Base-by-base conservation (phyloP, 768 basidiomycete species). In the Leccinum ochraceum region DNA sequence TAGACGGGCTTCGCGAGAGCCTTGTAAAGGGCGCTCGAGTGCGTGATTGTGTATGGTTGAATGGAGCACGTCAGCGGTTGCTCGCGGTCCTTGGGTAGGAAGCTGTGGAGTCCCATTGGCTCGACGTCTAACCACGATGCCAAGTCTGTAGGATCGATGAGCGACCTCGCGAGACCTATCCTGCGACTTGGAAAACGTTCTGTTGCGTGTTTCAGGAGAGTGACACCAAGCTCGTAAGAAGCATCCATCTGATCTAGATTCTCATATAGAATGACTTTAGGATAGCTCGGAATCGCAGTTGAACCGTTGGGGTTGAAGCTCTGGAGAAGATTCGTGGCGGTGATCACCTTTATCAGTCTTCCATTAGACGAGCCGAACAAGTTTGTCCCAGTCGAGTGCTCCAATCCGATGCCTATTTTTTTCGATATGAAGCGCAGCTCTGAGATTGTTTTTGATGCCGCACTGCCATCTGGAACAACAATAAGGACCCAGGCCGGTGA, bases 1-100 rank as follows among this genome's bases (percentile, higher is more conserved):
- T 95, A 92, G 2, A 89, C 86, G 3, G 96, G 94, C 71, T 94
- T 95, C 52, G 90, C 85, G 89, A 98, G 97, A 2, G 88, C 84
- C 68, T 95, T 95, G 76, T 94, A 88, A 20, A 98, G 79, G 0
- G 92, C 86, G 0, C 89, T 82, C 4, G 95, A 97, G 67, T 94
- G 87, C 0, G 94, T 85, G 50, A 94, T 89, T 17, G 87, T 88
- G 76, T 96, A 98, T 0, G 92, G 83, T 57, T 90, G 87, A 13
- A 86, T 82, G 17, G 83, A 81, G 32, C 86, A 81, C 8, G 78
- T 77, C 20, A 98, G 76, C 0, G 92, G 81, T 66, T 93, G 90
- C 60, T 94, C 92, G 39, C 95, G 87, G 67, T 94, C 89, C 48
- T 79, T 83, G 2, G 95, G 90, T 6, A 84, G 80, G 80, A 99